phyloP scores from a whole-genome alignment of 2,329 filamentous ascomycete species.

The Berkeleyomyces basicola region DNA sequence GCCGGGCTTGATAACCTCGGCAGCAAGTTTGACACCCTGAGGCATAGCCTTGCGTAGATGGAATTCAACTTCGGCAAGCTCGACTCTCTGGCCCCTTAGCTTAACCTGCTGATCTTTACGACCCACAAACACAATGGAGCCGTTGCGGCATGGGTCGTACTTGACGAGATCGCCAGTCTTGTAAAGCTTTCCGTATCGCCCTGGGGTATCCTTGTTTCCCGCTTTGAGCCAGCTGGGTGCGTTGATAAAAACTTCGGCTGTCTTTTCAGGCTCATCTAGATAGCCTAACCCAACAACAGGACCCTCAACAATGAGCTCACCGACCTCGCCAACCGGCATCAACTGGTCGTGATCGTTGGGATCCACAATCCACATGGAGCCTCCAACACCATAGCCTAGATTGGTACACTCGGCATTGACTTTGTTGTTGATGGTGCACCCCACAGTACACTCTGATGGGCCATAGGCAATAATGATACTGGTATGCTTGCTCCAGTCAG shows the following conservation, averaged over 20 bases:
- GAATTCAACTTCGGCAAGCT: slow-evolving; percentile 38
- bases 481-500: slow-evolving; percentile 29
- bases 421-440: slow-evolving; percentile 31
- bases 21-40: slow-evolving; percentile 26
- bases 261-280: slow-evolving; percentile 40
- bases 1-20: slow-evolving; percentile 32
- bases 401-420: slow-evolving; percentile 25
- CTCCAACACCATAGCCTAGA: slow-evolving; percentile 32
- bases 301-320: slow-evolving; percentile 38
- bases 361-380: slow-evolving; percentile 35
- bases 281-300: slow-evolving; percentile 48
- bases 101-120: slow-evolving; percentile 55
- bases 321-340: slow-evolving; percentile 31
- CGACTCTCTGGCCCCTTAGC: slow-evolving; percentile 47
- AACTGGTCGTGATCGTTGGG: slow-evolving; percentile 30
- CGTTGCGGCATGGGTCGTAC: slow-evolving; percentile 36
- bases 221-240: slow-evolving; percentile 35
- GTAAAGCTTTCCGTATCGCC: slow-evolving; percentile 32
- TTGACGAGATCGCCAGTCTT: slow-evolving; percentile 43
- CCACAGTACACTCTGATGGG: slow-evolving; percentile 37
- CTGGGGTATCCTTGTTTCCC: slow-evolving; percentile 22
- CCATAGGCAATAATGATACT: slow-evolving; percentile 36
- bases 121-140: slow-evolving; percentile 39
- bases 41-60: slow-evolving; percentile 31
- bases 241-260: slow-evolving; percentile 38